A percentile compares a stretch with the other conserved stretches of the same genome.
Evolutionary conservation across 2,329 filamentous ascomycete genomes (phyloP).

Genomic region (Xylaria sp.): DNA sequence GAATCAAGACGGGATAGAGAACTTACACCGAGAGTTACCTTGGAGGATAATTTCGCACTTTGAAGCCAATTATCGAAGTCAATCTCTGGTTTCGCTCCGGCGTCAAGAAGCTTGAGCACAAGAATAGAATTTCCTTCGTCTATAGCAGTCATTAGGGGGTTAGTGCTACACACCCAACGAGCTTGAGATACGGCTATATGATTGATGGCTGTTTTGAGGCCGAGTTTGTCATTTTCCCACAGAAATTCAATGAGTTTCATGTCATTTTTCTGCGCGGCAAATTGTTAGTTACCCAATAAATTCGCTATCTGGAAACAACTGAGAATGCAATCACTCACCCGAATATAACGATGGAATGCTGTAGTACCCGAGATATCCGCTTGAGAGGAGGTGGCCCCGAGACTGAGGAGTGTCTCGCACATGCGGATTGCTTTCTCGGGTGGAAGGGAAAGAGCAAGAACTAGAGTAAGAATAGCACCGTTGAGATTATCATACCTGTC

Average conservation of each 20-base stretch:
- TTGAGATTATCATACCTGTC: constrained; percentile 59
- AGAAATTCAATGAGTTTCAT: constrained; percentile 60
- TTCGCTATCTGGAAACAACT: not conserved
- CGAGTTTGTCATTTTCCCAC: constrained; percentile 67
- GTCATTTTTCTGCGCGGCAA: constrained; percentile 52
- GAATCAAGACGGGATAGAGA: not conserved
- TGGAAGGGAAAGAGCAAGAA: constrained; percentile 73
- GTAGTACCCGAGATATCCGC: constrained; percentile 73
- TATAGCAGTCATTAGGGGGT: constrained; percentile 70
- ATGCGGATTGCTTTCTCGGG: constrained; percentile 72
- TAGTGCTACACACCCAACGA: constrained; percentile 51
- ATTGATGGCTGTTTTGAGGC: constrained; percentile 72
- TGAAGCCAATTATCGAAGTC: constrained; percentile 73
- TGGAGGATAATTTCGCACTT: constrained; percentile 58
- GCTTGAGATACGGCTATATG: constrained; percentile 62
- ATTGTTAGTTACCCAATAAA: constrained; percentile 4
- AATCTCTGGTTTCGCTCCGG: constrained; percentile 69
- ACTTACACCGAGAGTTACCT: constrained; percentile 50
- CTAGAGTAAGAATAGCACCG: constrained; percentile 74
- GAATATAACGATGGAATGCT: constrained; percentile 72
- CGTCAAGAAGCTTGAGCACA: constrained; percentile 69
- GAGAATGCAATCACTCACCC: constrained; percentile 40
- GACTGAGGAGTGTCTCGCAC: constrained; percentile 69
- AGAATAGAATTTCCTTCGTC: constrained; percentile 61
- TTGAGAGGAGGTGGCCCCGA: constrained; percentile 79